Evolutionary conservation across 2,329 filamentous ascomycete species (phyloP), one percentile per base, ranked within the genome.

Genomic region (Geoglossum cookeanum): DNA sequence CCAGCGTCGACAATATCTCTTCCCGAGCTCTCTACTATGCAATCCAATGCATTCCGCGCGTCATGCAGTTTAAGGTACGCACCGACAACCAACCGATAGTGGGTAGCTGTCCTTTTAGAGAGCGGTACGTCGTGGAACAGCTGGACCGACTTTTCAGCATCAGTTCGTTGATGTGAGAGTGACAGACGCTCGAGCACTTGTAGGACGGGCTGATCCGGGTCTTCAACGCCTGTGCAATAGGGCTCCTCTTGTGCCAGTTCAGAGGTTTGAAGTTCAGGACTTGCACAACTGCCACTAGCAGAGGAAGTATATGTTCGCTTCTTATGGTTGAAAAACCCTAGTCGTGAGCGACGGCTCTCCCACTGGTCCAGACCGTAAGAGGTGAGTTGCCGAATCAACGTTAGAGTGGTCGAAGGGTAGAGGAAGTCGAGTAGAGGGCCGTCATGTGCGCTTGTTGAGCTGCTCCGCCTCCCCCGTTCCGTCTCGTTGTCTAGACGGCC

Each of bases 351-450:
- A 2, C 66, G 61, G 35, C 55, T 57, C 44, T 68, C 64, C 58
- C 62, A 61, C 29, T 60, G 56, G 52, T 68, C 66, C 48, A 58
- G 59, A 1, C 61, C 59, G 52, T 62, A 61, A 7, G 57, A 56
- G 3, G 67, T 64, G 13, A 68, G 37, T 22, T 53, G 49, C 32
- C 33, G 30, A 22, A 53, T 33, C 30, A 53, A 67, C 2, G 70
- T 69, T 57, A 74, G 62, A 1, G 72, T 70, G 56, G 70, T 70
- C 27, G 69, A 67, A 17, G 73, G 74, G 58, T 75, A 75, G 6
- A 76, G 64, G 57, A 76, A 75, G 56, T 75, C 73, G 55, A 75
- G 68, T 39, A 73, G 66, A 13, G 61, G 58, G 8, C 55, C 55
- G 47, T 42, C 39, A 47, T 13, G 22, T 37, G 49, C 30, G n/a